phyloP scores from a whole-genome alignment of 106 monocot species.

The Apostasia shenzhenica region DNA sequence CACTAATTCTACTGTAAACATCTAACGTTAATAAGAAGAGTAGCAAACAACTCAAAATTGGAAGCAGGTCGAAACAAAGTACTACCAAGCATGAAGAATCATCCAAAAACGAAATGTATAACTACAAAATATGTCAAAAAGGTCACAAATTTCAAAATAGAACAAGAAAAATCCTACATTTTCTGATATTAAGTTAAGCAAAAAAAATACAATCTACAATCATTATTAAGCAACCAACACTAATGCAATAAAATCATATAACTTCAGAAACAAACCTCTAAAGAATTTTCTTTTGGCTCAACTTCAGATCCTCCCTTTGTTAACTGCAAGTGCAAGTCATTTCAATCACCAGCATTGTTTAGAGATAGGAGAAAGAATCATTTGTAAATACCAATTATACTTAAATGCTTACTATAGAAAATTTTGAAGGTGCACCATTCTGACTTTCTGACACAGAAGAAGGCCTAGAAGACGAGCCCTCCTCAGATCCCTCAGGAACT shows the following conservation, averaged over 20 bases:
- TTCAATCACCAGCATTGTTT: neutral
- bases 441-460: constrained; percentile 46
- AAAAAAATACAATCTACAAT: no score
- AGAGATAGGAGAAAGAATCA: neutral
- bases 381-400: neutral
- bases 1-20: no score
- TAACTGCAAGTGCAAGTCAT: neutral
- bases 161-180: no score
- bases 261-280: constrained; percentile 27
- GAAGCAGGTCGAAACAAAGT: no score
- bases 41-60: no score
- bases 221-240: no score
- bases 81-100: no score
- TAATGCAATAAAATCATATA: neutral
- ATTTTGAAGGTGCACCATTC: constrained; percentile 20
- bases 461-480: constrained; percentile 38
- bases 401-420: constrained; percentile 26
- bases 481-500: constrained; percentile 52
- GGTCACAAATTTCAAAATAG: no score
- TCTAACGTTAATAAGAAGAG: no score
- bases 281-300: constrained; percentile 36
- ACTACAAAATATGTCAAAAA: no score
- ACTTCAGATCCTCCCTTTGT: constrained; percentile 19
- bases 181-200: no score
- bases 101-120: no score